These are phyloP conservation scores for Gastrodia elata DNA, from an alignment of 106 monocot genomes.

Conservation along the genomic window DNA sequence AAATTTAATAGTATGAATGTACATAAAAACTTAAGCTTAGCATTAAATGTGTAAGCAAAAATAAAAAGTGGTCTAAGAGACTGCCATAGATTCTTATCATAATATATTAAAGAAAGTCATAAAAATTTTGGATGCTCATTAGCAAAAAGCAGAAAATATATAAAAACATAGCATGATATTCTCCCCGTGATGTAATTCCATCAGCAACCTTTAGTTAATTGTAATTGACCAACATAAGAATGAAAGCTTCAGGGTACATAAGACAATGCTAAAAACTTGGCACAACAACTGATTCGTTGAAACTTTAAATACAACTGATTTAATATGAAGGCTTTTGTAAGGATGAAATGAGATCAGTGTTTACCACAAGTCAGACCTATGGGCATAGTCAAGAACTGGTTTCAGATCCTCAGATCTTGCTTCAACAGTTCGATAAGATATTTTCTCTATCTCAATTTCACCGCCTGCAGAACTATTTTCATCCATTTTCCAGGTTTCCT, in stretches of 20 bases:
- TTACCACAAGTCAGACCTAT: constrained; percentile 41
- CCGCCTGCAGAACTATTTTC: constrained; percentile 19
- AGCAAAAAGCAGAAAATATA: background rate
- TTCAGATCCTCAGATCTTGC: constrained; percentile 65
- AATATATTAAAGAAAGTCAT: no score
- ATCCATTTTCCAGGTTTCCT: constrained; percentile 13
- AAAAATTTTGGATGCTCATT: no score
- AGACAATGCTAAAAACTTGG: no score
- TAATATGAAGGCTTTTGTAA: background rate
- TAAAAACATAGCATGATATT: background rate
- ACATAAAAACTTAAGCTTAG: no score
- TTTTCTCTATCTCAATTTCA: constrained; percentile 74
- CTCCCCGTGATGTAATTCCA: background rate
- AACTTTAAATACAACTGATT: background rate
- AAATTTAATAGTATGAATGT: no score
- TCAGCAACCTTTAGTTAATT: background rate
- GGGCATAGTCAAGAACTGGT: constrained; percentile 65
- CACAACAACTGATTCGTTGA: no score
- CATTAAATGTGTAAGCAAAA: no score
- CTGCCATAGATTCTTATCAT: no score
- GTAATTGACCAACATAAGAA: background rate
- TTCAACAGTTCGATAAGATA: constrained; percentile 48
- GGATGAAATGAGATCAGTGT: constrained; percentile 26
- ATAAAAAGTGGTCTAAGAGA: no score
- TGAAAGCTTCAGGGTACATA: background rate